Percentiles rank a stretch among this genome's conserved stretches.
Conservation (phyloP, 768 basidiomycete genomes). For the Pleurotus eryngii region DNA sequence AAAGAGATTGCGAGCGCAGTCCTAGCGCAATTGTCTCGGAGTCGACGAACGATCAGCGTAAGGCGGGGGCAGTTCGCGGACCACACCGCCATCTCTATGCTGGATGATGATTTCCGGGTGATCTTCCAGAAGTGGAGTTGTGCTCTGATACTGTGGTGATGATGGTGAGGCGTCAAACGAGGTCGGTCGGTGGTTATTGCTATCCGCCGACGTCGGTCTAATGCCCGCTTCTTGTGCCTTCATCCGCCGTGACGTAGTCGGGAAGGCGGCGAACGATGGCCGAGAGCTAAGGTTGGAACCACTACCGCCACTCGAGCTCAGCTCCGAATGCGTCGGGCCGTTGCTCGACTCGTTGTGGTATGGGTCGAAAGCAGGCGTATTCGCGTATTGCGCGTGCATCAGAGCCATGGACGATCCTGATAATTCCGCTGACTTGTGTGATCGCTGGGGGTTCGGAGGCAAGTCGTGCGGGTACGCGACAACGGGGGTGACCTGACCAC, state of each 20-base stretch:
- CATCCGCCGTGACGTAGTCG: conserved; percentile 10
- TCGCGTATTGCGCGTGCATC: conserved; percentile 3
- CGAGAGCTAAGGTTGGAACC: not conserved
- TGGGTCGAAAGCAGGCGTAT: not conserved
- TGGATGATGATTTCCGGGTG: conserved; percentile 34
- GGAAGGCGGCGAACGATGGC: conserved; percentile 14
- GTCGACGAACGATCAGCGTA: conserved; percentile 23
- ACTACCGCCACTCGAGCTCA: not conserved
- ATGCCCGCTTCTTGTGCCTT: conserved; percentile 19
- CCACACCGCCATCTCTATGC: conserved; percentile 33
- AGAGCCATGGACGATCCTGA: conserved; percentile 2
- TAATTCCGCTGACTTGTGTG: not conserved
- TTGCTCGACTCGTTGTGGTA: not conserved
- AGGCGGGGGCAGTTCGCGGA: conserved; percentile 39
- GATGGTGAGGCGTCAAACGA: not conserved
- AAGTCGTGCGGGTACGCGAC: not conserved
- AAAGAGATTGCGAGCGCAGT: not conserved
- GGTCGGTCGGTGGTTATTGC: not conserved
- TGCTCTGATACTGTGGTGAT: conserved; percentile 1
- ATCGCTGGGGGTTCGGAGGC: not conserved
- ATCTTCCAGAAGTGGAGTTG: not conserved
- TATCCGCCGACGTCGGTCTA: conserved; percentile 1
- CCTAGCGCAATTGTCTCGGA: not conserved
- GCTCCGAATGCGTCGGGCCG: conserved; percentile 1
- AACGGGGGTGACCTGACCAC: conserved; percentile 5